Evolutionary conservation across 2,329 filamentous ascomycete genomes (phyloP).

Genomic region (Pestalotiopsis sp.): DNA sequence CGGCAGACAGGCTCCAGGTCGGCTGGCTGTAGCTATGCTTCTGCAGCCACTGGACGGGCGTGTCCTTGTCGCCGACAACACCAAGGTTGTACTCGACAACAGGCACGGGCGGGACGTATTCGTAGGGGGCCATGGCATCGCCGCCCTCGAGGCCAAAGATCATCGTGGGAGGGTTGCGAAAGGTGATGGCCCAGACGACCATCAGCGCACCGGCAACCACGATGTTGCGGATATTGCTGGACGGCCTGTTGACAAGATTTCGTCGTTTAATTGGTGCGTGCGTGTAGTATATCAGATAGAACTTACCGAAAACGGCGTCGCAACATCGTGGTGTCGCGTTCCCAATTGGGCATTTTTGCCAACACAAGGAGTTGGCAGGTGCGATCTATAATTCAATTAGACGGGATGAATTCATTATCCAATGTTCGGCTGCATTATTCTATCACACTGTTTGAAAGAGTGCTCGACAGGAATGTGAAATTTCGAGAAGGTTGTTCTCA

Average conservation of each 20-base stretch:
- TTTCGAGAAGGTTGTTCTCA: no score
- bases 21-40: conserved; percentile 25
- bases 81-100: background rate
- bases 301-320: background rate
- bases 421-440: no score
- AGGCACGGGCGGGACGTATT: background rate
- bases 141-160: background rate
- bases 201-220: background rate
- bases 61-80: background rate
- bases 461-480: no score
- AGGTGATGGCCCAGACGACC: background rate
- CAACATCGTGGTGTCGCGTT: background rate
- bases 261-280: background rate
- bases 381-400: no score
- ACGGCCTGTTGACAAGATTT: background rate
- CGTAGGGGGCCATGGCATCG: background rate
- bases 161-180: background rate
- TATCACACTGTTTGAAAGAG: no score
- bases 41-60: conserved; percentile 28
- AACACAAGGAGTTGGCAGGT: no score
- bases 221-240: background rate
- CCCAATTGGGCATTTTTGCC: no score
- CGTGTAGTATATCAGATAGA: background rate
- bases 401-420: no score
- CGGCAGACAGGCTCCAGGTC: conserved; percentile 15